Base-by-base conservation (phyloP, 2,329 filamentous ascomycete species). In the Ilyonectria robusta region DNA sequence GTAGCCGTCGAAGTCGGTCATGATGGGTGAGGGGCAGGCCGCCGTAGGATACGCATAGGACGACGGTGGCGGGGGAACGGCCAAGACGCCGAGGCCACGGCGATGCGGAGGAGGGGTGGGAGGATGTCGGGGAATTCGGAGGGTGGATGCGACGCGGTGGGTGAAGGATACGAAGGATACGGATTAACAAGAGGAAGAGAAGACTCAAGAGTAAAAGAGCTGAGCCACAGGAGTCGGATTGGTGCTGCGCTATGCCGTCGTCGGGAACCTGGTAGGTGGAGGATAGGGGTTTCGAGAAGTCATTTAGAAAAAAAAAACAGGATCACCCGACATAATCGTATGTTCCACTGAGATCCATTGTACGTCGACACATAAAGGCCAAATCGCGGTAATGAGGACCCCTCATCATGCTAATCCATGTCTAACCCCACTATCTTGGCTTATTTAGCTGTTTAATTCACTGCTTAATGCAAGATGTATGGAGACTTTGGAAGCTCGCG, bases 1-100 rank as follows among this genome's bases (percentile, higher is more conserved):
- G 56, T 56, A 50, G 35, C 37, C 55, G 35, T 48, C 40, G 10
- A 60, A 37, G 23, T 65, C 35, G 46, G 62, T 29, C 62, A 65
- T 65, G 23, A 48, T 65, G 35, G 23, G 47, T n/a, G 15, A 7
- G 17, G n/a, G 29, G 33, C 33, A 19, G 31, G 50, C 50, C 29
- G 21, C 50, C 19, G 29, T 35, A 35, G 31, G 50, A 53, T 23
- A 35, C 50, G 50, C 50, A 53, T 53, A 53, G n/a, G 50, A 19
- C 9, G 29, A 42, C 29, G 48, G 19, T 35, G 50, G n/a, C 31
- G 8, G 48, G 29, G 29, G 6, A 29, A 35, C 23, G n/a, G 50
- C 50, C 50, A 53, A 35, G 50, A 33, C 50, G n/a, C 29, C 10
- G 31, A 33, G 50, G 47, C 50, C 9, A 15, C 17, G n/a, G 48